Percentiles rank a stretch among this genome's conserved stretches.
phyloP scores from a whole-genome alignment of 1,139 yeast genomes.

The Candida tropicalis region DNA sequence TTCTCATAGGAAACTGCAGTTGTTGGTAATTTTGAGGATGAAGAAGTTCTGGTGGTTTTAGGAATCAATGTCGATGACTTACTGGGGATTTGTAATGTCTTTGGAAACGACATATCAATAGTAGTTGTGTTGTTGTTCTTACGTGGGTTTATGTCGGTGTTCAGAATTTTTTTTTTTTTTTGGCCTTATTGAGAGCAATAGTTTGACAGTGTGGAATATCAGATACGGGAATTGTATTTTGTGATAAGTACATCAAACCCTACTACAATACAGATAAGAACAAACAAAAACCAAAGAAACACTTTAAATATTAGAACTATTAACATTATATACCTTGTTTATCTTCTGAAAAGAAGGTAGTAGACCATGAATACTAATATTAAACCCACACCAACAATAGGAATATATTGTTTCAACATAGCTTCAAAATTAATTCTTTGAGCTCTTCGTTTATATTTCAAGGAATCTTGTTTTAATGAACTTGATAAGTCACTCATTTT shows the following conservation, averaged over 20 bases:
- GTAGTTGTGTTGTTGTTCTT: neutral
- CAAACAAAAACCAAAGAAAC: neutral
- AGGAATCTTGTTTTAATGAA: conserved; percentile 77
- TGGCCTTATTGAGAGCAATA: too few relatives aligned
- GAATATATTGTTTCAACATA: conserved; percentile 84
- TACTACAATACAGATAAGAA: neutral
- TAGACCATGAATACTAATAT: conserved; percentile 78
- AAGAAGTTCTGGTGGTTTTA: conserved; percentile 5
- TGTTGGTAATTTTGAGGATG: conserved; percentile 11
- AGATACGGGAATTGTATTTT: too few relatives aligned
- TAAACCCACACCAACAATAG: conserved; percentile 72
- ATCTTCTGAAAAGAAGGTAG: conserved; percentile 42
- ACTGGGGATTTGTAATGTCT: conserved; percentile 5
- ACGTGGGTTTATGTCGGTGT: neutral
- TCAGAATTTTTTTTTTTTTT: neutral
- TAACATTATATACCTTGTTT: neutral
- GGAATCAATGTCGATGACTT: conserved; percentile 9
- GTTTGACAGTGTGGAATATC: too few relatives aligned
- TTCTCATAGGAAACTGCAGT: conserved; percentile 15
- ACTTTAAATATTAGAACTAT: neutral
- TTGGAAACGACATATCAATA: conserved; percentile 7
- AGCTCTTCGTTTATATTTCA: conserved; percentile 88
- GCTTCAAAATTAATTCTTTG: conserved; percentile 90
- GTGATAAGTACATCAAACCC: too few relatives aligned
- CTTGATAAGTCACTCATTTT: conserved; percentile 89